Base-by-base conservation (phyloP, 345 rosid genomes). In the Populus euphratica region DNA sequence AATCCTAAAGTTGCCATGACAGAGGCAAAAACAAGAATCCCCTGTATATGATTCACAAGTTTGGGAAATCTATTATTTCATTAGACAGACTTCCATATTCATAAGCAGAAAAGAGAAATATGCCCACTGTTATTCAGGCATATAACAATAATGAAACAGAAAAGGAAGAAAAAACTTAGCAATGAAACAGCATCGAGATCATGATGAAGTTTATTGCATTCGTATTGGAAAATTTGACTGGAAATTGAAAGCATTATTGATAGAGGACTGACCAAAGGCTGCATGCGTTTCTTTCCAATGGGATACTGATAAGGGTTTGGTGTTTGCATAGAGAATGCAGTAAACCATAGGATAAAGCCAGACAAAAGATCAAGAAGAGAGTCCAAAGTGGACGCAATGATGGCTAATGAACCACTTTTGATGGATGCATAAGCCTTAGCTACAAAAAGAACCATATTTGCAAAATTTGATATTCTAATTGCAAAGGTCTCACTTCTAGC, bases 1-100 rank as follows among this genome's bases (percentile, higher is more conserved):
- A 96, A 86, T 65, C 99, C 99, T 75, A 96, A 92, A 78, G 99
- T 96, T 70, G 99, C 99, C 99, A 96, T 96, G 70, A 93, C 98
- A 71, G 98, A 96, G 75, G 99, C 99, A 88, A 96, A 96, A 69
- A 96, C 99, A 76, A 96, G 97, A 84, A 96, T 92, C 59, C 99
- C 99, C 99, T 96, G 90, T 81, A 70, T 12, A 83, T 50, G 69
- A 77, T 65, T 72, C 56, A 63, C 38, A 70, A 72, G 67, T 73
- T 36, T 21, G 10, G 18, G 61, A 21, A 54, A 21, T 21, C n/a
- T 54, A 54, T 54, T 54, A 21, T 54, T 54, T 54, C 25, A 54
- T 54, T 21, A 54, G 11, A 7, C 61, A 49, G 1, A 20, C 8
- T 7, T 54, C n/a, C 61, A 54, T 20, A 54, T 54, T 21, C 20